Evolutionary conservation across 1,284 basidiomycete genomes (phyloP).

Genomic region (Golubevia pallescens): DNA sequence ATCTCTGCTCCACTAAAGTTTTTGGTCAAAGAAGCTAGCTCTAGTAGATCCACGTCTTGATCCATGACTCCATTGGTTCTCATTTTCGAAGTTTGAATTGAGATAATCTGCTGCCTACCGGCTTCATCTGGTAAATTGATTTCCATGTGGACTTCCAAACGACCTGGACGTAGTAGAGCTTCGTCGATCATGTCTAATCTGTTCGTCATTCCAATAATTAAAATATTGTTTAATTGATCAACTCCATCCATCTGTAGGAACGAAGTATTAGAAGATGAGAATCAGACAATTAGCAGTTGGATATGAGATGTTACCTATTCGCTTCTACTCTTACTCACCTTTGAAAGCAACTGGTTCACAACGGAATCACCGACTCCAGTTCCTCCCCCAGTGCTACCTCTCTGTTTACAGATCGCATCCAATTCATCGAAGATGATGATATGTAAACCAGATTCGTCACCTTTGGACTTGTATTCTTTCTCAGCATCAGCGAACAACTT

Average conservation of each 20-base stretch:
- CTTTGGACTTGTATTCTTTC: constrained; percentile 98
- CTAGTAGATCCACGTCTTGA: constrained; percentile 79
- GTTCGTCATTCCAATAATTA: constrained; percentile 99
- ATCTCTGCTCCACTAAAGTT: constrained; percentile 99
- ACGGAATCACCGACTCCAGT: constrained; percentile 98
- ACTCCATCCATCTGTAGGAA: constrained; percentile 96
- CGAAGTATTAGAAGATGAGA: too few species aligned
- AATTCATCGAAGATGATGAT: constrained; percentile 99
- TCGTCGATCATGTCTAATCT: constrained; percentile 99
- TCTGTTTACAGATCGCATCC: constrained; percentile 98
- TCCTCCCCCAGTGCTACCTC: constrained; percentile 72
- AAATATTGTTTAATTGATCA: constrained; percentile 97
- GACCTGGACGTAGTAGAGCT: constrained; percentile 92
- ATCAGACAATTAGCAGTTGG: too few species aligned
- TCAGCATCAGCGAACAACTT: constrained; percentile 98
- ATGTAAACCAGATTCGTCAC: constrained; percentile 96
- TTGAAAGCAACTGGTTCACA: constrained; percentile 97
- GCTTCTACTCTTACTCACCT: too few species aligned
- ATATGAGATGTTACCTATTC: too few species aligned
- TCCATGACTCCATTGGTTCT: constrained; percentile 89
- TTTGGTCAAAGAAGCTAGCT: constrained; percentile 86
- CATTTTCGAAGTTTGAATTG: constrained; percentile 96
- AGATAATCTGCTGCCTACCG: constrained; percentile 90
- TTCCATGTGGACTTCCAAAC: constrained; percentile 99
- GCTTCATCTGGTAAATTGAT: constrained; percentile 94